phyloP scores from a whole-genome alignment of 73 alveolate species.

The Blepharisma stoltei region DNA sequence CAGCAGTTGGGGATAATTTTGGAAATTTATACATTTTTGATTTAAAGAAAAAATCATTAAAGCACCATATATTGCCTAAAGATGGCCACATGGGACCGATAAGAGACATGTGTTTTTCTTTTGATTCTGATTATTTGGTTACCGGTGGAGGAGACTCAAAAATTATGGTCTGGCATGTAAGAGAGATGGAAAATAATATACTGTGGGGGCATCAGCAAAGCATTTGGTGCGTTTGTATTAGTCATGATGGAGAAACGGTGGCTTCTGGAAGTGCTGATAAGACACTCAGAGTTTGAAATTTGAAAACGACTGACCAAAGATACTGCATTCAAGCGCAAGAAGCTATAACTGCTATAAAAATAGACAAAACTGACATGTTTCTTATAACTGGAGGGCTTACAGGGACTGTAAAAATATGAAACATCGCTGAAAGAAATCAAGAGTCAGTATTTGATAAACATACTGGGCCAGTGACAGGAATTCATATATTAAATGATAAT shows the following conservation, averaged over 20 bases:
- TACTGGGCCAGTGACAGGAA: background rate
- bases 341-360: background rate
- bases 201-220: conserved; percentile 16
- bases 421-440: background rate
- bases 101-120: conserved; percentile 14
- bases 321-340: background rate
- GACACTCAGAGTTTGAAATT: background rate
- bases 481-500: background rate
- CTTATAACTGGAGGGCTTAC: background rate
- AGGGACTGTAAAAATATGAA: conserved; percentile 8
- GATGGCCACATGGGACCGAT: conserved; percentile 21
- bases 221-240: background rate
- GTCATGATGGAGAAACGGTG: background rate
- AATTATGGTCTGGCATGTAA: background rate
- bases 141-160: conserved; percentile 20
- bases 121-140: background rate
- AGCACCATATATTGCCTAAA: background rate
- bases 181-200: background rate
- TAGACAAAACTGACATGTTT: background rate
- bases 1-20: conserved; percentile 22
- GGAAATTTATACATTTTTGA: background rate
- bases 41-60: background rate
- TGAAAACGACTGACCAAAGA: background rate
- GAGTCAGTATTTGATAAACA: conserved; percentile 8
- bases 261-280: conserved; percentile 8